phyloP scores from a whole-genome alignment of 352 stramenopile genomes.

The Globisporangium barbulae region DNA sequence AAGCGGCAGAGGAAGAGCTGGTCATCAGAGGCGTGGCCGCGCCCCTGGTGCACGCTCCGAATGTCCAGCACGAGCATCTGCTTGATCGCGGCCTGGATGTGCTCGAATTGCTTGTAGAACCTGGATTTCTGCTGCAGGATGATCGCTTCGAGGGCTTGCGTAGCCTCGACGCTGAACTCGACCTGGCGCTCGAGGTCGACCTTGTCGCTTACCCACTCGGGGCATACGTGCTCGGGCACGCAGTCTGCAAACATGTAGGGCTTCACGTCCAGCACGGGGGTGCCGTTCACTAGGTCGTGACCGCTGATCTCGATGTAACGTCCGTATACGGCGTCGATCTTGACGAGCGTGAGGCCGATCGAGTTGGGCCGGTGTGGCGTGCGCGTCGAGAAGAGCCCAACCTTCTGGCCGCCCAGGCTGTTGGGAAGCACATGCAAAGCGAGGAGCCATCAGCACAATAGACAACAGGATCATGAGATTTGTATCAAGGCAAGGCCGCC shows the following conservation, averaged over 20 bases:
- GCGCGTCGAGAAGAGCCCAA: slow-evolving; percentile 95
- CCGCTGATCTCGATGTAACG: slow-evolving; percentile 89
- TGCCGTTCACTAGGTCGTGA: slow-evolving; percentile 95
- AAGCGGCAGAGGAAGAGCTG: slow-evolving; percentile 76
- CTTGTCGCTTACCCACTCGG: slow-evolving; percentile 64
- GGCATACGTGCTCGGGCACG: slow-evolving; percentile 49
- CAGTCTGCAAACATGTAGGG: slow-evolving; percentile 93
- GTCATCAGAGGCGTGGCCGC: slow-evolving; percentile 43
- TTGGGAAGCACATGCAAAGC: not conserved
- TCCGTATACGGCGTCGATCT: slow-evolving; percentile 84
- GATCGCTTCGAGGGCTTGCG: slow-evolving; percentile 34
- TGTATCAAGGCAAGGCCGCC: not conserved
- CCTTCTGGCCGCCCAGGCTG: slow-evolving; percentile 72
- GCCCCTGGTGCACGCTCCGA: slow-evolving; percentile 75
- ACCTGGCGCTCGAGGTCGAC: slow-evolving; percentile 48
- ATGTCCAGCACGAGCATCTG: slow-evolving; percentile 85
- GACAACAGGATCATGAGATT: not conserved
- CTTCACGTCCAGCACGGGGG: slow-evolving; percentile 98
- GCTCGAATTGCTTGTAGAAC: slow-evolving; percentile 60
- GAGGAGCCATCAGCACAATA: not conserved
- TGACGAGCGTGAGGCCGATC: slow-evolving; percentile 90
- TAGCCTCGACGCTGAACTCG: slow-evolving; percentile 47
- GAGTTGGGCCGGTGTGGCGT: slow-evolving; percentile 96
- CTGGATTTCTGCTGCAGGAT: slow-evolving; percentile 40
- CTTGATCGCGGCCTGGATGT: slow-evolving; percentile 60